Base-by-base conservation (phyloP, 2,329 filamentous ascomycete genomes). In the Penicillium decumbens region DNA sequence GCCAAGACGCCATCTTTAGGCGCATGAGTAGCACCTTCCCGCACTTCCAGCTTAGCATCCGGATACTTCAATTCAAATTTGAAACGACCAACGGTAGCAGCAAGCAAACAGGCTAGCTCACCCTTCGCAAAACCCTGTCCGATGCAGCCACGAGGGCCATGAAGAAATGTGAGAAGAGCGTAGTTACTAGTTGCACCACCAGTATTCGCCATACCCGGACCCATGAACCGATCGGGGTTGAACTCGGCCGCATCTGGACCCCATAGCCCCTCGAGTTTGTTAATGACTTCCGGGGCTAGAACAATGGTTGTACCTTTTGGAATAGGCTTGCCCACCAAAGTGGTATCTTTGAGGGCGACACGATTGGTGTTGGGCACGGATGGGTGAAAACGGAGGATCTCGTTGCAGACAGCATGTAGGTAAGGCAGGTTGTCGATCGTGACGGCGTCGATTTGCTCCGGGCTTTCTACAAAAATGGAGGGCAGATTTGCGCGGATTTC, bases 121-220 rank as follows among this genome's bases (percentile, higher is more conserved):
- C 85, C 82, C 65, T 83, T 85, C 0, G 91, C 87, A 71, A 95
- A 95, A 2, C 77, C 77, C 68, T 84, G 80, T 0, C 90, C 91
- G 59, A 95, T 95, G 65, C 91, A 95, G 63, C 85, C 87, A 45
- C 90, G 76, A 1, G 90, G 89, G 0, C 91, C 91, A 65, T 95
- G 89, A 50, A 95, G 68, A 71, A 95, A 95, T 0, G 88, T 92
- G 70, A 92, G 66, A 61, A 87, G 84, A 0, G 84, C 80, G 65
- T 86, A 95, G 68, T 92, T 93, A 57, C 79, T 88, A 13, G 78
- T 75, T 1, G 88, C 85, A 7, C 87, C 87, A 5, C 89, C 89
- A 37, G 80, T 84, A 48, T 83, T 83, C 4, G 75, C 75, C 25
- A 60, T 62, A 0, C 69, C 72, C 0, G 67, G 63, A 6, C 73